A percentile compares a stretch with the other conserved stretches of the same genome.
These are phyloP conservation scores for Xylariaceae sp. DNA, from an alignment of 2,329 filamentous ascomycete species.

Conservation along the genomic window DNA sequence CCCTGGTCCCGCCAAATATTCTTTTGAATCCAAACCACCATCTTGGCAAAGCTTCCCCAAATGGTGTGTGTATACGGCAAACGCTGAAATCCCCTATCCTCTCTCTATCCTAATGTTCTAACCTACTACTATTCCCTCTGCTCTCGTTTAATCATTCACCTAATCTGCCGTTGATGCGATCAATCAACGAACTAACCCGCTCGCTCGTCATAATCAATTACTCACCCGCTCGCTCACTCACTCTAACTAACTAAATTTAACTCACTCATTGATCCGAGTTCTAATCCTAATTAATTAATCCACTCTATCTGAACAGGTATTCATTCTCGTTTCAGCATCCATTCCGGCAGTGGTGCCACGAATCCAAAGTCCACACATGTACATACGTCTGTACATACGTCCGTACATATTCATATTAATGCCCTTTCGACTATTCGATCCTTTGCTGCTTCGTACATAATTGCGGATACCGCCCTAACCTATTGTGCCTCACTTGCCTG, in stretches of 20 bases:
- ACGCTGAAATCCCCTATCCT: not conserved
- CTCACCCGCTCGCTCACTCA: too few relatives aligned
- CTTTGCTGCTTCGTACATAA: not conserved
- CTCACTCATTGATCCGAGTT: too few relatives aligned
- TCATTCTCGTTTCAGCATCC: not conserved
- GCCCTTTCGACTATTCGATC: not conserved
- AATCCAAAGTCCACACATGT: not conserved
- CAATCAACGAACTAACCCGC: too few relatives aligned
- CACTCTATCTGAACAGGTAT: too few relatives aligned
- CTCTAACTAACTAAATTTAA: too few relatives aligned
- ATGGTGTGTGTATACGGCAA: not conserved
- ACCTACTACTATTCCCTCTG: too few relatives aligned
- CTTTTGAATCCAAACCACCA: not conserved
- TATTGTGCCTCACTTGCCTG: not conserved
- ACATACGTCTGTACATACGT: too few relatives aligned
- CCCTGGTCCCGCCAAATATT: not conserved
- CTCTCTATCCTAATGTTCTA: too few relatives aligned
- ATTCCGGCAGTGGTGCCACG: slow-evolving; percentile 7
- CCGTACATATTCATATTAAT: too few relatives aligned
- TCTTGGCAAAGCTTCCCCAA: not conserved
- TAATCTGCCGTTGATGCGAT: not conserved
- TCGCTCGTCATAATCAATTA: too few relatives aligned
- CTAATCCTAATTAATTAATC: too few relatives aligned
- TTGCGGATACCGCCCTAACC: not conserved
- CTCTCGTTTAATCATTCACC: not conserved